Evolutionary conservation across 148 eudicot species (phyloP), one percentile per base, ranked within the genome.

Genomic region (Vaccinium vitisidaea): DNA sequence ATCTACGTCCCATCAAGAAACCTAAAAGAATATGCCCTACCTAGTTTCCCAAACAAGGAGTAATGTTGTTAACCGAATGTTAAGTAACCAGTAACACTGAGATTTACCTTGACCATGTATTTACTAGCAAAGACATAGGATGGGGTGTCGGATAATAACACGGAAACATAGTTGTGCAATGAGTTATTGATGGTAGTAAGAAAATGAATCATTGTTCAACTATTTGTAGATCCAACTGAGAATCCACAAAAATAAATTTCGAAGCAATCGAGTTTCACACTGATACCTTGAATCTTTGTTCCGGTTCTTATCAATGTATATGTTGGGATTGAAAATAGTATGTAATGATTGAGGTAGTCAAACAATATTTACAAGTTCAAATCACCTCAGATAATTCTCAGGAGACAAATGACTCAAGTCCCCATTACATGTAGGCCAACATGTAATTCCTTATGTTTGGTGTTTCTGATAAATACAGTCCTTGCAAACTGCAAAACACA

Each of bases 341-440:
- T 9, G 25, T 61, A 61, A 3, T 1, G 69, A 61, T 61, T 15
- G 11, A 25, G 23, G 30, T 39, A 71, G 19, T 12, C 6, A 48
- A 32, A 71, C 8, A 36, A 39, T 73, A 73, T 1, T 70, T 9
- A 10, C 36, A 30, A 36, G 21, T 39, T 16, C 49, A 14, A 39
- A 73, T 73, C 19, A 39, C 77, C 77, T 36, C 49, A 73, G 77
- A 39, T 39, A 73, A 12, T 73, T n/a, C 7, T 73, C 77, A 15
- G 49, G 77, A 73, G 49, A 14, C 19, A 71, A 71, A 71, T 27
- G 19, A 30, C 75, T 71, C 75, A 71, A 71, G 75, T 32, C 75
- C 75, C 11, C 48, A 14, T 71, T 13, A 30, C 75, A 73, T n/a
- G n/a, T n/a, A 32, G 50, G 77, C 6, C 50, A 73, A 36, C 77